Evolutionary conservation across 1,284 basidiomycete genomes (phyloP).

Genomic region (Ganoderma leucocontextum): DNA sequence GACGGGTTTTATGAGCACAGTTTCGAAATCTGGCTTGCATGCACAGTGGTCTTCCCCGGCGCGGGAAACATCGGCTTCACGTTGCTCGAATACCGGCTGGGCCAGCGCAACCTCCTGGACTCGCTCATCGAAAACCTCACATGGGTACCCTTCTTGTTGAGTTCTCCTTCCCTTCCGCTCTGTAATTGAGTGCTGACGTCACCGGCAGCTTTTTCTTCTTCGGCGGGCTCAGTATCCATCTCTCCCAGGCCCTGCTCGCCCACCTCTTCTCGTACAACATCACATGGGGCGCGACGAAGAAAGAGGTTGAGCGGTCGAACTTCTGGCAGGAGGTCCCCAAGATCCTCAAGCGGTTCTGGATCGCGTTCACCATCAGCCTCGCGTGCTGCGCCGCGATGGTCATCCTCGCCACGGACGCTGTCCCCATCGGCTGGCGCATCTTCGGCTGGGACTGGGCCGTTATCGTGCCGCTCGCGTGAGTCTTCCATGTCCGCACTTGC

Average conservation of each 20-base stretch:
- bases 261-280: constrained; percentile 89
- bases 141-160: constrained; percentile 83
- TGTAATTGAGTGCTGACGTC: neutral
- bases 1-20: constrained; percentile 77
- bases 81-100: constrained; percentile 79
- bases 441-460: constrained; percentile 71
- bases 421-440: constrained; percentile 72
- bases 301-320: constrained; percentile 84
- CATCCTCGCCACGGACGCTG: constrained; percentile 57
- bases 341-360: constrained; percentile 79
- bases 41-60: constrained; percentile 79
- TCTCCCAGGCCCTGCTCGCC: constrained; percentile 76
- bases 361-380: constrained; percentile 64
- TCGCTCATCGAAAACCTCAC: constrained; percentile 71
- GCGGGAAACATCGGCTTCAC: constrained; percentile 78
- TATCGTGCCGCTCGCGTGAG: constrained; percentile 71
- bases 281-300: constrained; percentile 80
- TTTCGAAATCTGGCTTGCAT: constrained; percentile 82
- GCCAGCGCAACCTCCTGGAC: constrained; percentile 64
- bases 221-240: constrained; percentile 78
- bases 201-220: constrained; percentile 82
- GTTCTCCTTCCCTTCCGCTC: neutral
- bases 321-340: constrained; percentile 89
- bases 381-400: constrained; percentile 58
- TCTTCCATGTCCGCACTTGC: constrained; percentile 28